Conservation (phyloP, 2,329 filamentous ascomycete species). For the Biscogniauxia marginata region DNA sequence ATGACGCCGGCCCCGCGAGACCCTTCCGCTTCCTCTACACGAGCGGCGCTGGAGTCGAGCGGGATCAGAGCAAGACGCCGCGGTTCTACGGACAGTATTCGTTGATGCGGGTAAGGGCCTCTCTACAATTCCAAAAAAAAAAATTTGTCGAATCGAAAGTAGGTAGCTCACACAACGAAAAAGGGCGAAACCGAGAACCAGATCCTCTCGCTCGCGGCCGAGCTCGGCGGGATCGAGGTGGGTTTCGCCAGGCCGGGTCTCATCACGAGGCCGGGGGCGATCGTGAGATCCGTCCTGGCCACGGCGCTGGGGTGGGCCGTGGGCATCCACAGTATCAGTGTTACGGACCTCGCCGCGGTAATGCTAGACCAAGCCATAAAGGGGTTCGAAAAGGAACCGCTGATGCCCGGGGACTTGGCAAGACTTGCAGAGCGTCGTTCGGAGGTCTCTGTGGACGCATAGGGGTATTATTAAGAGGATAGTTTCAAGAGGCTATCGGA, state of each 20-base stretch:
- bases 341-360: constrained; percentile 40
- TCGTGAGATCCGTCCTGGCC: constrained; percentile 20
- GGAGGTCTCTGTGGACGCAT: too few relatives aligned
- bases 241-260: constrained; percentile 43
- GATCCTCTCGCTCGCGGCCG: constrained; percentile 40
- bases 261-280: constrained; percentile 34
- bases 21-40: constrained; percentile 37
- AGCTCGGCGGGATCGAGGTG: constrained; percentile 40
- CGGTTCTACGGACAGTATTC: constrained; percentile 39
- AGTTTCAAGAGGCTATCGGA: too few relatives aligned
- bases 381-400: constrained; percentile 46
- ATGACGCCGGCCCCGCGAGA: constrained; percentile 24
- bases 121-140: neutral
- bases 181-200: constrained; percentile 47
- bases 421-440: constrained; percentile 9
- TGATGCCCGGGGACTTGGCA: constrained; percentile 42
- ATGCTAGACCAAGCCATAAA: constrained; percentile 44
- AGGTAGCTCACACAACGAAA: too few relatives aligned
- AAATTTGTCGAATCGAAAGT: too few relatives aligned
- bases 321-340: constrained; percentile 34
- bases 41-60: constrained; percentile 43
- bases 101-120: constrained; percentile 45
- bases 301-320: constrained; percentile 20
- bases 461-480: too few relatives aligned
- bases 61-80: constrained; percentile 45